Percentiles rank a stretch among this genome's conserved stretches.
phyloP scores from a whole-genome alignment of 1,284 basidiomycete genomes.

The Boletellus deceptivus region DNA sequence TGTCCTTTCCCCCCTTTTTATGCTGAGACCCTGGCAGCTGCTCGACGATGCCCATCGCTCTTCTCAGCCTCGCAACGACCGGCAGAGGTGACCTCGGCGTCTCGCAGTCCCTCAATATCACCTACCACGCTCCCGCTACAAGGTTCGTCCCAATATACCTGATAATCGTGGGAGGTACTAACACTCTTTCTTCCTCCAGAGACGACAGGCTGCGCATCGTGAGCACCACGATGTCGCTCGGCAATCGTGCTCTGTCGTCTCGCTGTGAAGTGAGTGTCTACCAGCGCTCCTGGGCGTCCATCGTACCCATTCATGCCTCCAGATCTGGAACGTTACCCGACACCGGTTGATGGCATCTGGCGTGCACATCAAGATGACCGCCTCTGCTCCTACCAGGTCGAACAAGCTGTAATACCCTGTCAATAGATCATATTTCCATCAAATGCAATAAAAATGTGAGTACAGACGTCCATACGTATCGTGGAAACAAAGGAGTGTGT shows the following conservation, averaged over 20 bases:
- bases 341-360: conserved; percentile 36
- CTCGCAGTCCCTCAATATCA: conserved; percentile 39
- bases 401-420: conserved; percentile 23
- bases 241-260: conserved; percentile 25
- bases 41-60: conserved; percentile 34
- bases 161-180: neutral
- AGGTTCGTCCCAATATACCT: conserved; percentile 27
- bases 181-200: conserved; percentile 14
- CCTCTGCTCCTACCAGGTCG: conserved; percentile 16
- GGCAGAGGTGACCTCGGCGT: conserved; percentile 31
- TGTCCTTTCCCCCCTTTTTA: neutral
- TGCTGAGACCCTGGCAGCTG: conserved; percentile 27
- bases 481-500: conserved; percentile 10
- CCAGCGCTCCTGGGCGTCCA: neutral
- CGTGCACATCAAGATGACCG: conserved; percentile 38
- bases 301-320: neutral
- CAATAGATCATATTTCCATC: conserved; percentile 8
- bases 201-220: conserved; percentile 31
- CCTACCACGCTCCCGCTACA: conserved; percentile 41
- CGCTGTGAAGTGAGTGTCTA: conserved; percentile 27
- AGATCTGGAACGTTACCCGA: conserved; percentile 40
- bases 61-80: conserved; percentile 24
- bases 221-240: conserved; percentile 29
- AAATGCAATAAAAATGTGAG: conserved; percentile 7
- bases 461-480: conserved; percentile 7